Conservation (phyloP, 495 filamentous ascomycete genomes). For the Evernia prunastri region DNA sequence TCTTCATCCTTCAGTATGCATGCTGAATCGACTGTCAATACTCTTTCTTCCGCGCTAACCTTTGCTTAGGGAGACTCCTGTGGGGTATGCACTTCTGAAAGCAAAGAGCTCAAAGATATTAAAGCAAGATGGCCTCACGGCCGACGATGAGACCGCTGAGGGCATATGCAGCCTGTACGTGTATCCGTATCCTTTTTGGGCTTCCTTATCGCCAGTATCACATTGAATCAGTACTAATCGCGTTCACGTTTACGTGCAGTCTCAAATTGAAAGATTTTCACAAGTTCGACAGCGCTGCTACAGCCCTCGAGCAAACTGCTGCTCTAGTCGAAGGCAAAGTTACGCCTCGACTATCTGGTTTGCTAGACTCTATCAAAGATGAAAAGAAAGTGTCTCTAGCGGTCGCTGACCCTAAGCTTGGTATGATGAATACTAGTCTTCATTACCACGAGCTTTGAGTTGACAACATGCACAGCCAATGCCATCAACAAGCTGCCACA, state of each 20-base stretch:
- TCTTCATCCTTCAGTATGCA: constrained; percentile 26
- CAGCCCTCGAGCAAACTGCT: constrained; percentile 80
- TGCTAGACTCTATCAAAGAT: constrained; percentile 88
- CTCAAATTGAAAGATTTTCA: constrained; percentile 93
- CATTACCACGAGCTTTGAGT: background rate
- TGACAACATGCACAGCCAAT: constrained; percentile 45
- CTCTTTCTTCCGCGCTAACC: constrained; percentile 59
- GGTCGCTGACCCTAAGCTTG: constrained; percentile 91
- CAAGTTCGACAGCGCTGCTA: constrained; percentile 89
- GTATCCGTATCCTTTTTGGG: constrained; percentile 11
- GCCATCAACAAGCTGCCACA: constrained; percentile 89
- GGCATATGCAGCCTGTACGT: constrained; percentile 81
- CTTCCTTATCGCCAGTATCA: constrained; percentile 1
- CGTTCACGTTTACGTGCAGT: constrained; percentile 39
- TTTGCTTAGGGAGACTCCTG: constrained; percentile 78
- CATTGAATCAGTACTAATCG: constrained; percentile 29
- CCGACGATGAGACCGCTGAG: constrained; percentile 72
- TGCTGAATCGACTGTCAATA: constrained; percentile 10
- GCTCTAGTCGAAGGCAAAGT: constrained; percentile 90
- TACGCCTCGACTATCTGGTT: constrained; percentile 73
- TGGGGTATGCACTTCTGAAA: constrained; percentile 96
- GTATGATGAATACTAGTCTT: constrained; percentile 36
- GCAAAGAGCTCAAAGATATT: constrained; percentile 96
- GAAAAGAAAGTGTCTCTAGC: constrained; percentile 96
- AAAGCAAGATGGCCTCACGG: constrained; percentile 69